Evolutionary conservation across 2,329 filamentous ascomycete genomes (phyloP).

Genomic region (Orbilia javanica): DNA sequence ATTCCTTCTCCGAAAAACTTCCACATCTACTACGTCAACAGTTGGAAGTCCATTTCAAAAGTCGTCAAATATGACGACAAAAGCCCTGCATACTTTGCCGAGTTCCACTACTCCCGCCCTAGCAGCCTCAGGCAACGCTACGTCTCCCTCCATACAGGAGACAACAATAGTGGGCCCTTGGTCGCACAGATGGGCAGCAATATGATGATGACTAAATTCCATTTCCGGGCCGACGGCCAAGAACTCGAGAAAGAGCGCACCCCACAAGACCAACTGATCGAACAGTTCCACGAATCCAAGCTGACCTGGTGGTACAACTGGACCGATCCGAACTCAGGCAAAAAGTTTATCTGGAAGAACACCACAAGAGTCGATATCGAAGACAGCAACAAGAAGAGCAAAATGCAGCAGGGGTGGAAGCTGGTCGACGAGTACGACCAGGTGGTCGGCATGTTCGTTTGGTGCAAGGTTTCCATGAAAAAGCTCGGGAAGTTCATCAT

Average conservation of each 20-base stretch:
- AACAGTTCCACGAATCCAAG: conserved; percentile 32
- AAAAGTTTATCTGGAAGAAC: conserved; percentile 36
- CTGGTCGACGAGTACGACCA: conserved; percentile 41
- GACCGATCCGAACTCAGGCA: conserved; percentile 9
- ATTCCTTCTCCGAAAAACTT: conserved; percentile 6
- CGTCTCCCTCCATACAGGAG: conserved; percentile 30
- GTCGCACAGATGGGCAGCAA: conserved; percentile 40
- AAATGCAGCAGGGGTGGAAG: conserved; percentile 19
- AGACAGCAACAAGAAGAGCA: conserved; percentile 20
- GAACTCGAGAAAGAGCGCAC: conserved; percentile 2
- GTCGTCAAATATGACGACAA: conserved; percentile 34
- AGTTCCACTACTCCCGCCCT: conserved; percentile 47
- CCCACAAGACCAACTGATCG: conserved; percentile 12
- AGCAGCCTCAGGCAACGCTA: conserved; percentile 43
- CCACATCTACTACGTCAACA: conserved; percentile 32
- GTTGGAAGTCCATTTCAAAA: conserved; percentile 12
- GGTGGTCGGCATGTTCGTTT: conserved; percentile 40
- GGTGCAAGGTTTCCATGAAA: conserved; percentile 26
- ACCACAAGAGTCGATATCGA: conserved; percentile 45
- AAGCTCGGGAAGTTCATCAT: conserved; percentile 45
- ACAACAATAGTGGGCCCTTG: conserved; percentile 11
- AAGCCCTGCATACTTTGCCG: conserved; percentile 40
- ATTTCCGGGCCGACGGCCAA: conserved; percentile 28
- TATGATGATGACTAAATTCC: conserved; percentile 53
- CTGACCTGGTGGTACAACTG: conserved; percentile 26